Base-by-base conservation (phyloP, 2,329 filamentous ascomycete species). In the Verticillium longisporum region DNA sequence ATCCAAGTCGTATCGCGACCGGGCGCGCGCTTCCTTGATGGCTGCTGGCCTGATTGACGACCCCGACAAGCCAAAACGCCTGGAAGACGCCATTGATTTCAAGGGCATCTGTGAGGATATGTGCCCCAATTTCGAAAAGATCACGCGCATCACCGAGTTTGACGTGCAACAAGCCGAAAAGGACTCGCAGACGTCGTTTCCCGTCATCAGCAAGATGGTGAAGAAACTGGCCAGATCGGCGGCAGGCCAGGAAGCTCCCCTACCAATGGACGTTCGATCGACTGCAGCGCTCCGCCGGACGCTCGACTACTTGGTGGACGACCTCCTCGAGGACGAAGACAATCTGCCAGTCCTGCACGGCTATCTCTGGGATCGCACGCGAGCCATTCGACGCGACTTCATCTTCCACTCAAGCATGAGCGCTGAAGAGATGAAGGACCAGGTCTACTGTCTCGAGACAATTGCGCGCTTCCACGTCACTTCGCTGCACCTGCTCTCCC, bases 21-120 rank as follows among this genome's bases (percentile, higher is more conserved):
- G 78, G 63, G 85, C 82, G 7, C 82, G 86, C 57, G 75, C 77
- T 14, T 83, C 82, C 4, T 73, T 89, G 53, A 84, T 86, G 61
- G 82, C 79, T 63, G 84, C 80, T 14, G 83, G 82, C 11, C 74
- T 88, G 7, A 84, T 89, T 61, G 87, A 89, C 70, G 84, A 89
- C 65, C 86, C 86, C 2, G 82, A 87, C 36, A 83, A 85, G 66
- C 82, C 82, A 60, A 85, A 86, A 68, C 81, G 79, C 18, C 77
- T 89, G 7, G 79, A 83, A 61, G 82, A 89, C 68, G 87, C 87
- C 6, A 84, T 89, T 56, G 80, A 83, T 53, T 89, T 89, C 68
- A 86, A 86, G 69, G 87, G 87, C 14, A 87, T 86, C 55, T 88
- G 86, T 67, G 84, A 88, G 66, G 83, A 87, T 32, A 89, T 88